Conservation (phyloP, 2,329 filamentous ascomycete genomes). For the Ophiostoma populinum region DNA sequence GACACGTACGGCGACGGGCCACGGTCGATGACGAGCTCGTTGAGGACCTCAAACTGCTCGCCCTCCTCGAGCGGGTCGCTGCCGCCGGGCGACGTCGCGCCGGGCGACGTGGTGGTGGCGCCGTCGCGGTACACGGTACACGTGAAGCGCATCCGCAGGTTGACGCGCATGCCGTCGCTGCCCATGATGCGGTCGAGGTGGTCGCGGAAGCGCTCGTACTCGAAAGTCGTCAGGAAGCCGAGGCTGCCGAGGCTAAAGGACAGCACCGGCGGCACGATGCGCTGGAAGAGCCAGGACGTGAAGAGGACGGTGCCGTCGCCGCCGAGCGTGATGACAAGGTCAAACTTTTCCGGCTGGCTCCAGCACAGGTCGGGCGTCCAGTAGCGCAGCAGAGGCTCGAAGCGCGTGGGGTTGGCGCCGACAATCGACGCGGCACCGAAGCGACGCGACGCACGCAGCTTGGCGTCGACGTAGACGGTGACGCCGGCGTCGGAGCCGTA, state of each 20-base stretch:
- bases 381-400: constrained; percentile 72
- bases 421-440: constrained; percentile 64
- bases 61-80: constrained; percentile 53
- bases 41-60: constrained; percentile 94
- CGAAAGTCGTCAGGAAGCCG: constrained; percentile 77
- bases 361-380: constrained; percentile 96
- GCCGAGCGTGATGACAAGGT: constrained; percentile 76
- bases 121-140: constrained; percentile 83
- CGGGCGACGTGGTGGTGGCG: constrained; percentile 12
- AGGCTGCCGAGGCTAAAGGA: constrained; percentile 73
- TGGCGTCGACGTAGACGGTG: constrained; percentile 96
- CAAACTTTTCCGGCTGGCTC: constrained; percentile 84
- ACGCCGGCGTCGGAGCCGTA: constrained; percentile 84
- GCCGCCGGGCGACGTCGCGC: constrained; percentile 23
- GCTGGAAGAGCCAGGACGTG: constrained; percentile 84
- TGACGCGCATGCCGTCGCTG: constrained; percentile 88
- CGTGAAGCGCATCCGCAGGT: constrained; percentile 95
- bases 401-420: constrained; percentile 54
- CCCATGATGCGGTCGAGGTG: constrained; percentile 85
- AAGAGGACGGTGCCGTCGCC: constrained; percentile 78
- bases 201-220: constrained; percentile 74
- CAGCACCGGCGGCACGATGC: constrained; percentile 68
- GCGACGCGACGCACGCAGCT: constrained; percentile 72
- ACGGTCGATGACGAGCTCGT: constrained; percentile 95
- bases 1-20: constrained; percentile 95